Conservation (phyloP, 2,329 filamentous ascomycete genomes). For the Macrophomina phaseolina region DNA sequence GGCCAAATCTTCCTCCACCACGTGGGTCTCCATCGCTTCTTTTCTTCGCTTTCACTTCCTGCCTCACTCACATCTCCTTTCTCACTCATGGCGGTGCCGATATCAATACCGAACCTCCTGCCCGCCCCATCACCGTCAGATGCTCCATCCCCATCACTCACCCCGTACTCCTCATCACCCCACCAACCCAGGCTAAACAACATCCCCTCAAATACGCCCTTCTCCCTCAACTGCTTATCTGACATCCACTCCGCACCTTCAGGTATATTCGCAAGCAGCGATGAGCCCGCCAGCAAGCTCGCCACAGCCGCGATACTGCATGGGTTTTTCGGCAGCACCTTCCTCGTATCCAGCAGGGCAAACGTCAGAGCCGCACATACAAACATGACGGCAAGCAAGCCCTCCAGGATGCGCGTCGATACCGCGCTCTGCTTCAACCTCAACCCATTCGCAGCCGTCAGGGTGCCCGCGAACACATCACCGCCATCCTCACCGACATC, state of each 20-base stretch:
- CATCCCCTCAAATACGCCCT: neutral
- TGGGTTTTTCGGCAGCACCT: neutral
- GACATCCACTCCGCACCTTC: constrained; percentile 1
- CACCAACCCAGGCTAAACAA: constrained; percentile 11
- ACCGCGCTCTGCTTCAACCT: constrained; percentile 7
- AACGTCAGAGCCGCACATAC: neutral
- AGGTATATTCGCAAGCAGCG: neutral
- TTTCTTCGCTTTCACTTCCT: neutral
- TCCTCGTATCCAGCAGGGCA: neutral
- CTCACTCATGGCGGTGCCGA: neutral
- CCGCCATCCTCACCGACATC: too few relatives aligned
- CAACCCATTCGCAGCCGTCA: too few relatives aligned
- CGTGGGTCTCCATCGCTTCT: constrained; percentile 7
- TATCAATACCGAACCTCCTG: constrained; percentile 13
- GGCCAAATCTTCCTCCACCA: neutral
- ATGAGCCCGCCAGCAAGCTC: neutral
- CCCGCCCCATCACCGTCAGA: neutral
- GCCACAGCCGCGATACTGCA: constrained; percentile 3
- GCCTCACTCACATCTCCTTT: neutral
- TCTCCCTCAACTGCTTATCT: neutral
- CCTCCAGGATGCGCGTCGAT: neutral
- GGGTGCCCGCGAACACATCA: too few relatives aligned
- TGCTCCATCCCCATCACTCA: neutral
- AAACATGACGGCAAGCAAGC: neutral
- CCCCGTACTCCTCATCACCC: neutral